phyloP scores from a whole-genome alignment of 345 rosid species.

The Populus davidiana region DNA sequence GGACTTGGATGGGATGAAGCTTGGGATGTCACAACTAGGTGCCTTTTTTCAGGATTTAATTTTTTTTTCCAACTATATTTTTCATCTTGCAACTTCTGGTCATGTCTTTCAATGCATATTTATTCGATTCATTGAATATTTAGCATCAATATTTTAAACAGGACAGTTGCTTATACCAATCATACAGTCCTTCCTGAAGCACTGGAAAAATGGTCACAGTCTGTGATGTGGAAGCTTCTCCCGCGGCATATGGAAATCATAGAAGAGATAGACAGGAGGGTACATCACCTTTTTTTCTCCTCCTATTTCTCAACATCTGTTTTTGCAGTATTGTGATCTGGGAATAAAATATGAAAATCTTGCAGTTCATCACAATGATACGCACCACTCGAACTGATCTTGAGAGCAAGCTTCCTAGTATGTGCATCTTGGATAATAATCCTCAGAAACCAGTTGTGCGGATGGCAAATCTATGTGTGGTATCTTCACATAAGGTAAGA shows the following conservation, averaged over 20 bases:
- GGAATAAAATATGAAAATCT: conserved; percentile 11
- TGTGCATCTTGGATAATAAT: conserved; percentile 78
- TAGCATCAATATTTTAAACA: conserved; percentile 33
- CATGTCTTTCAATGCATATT: conserved; percentile 3
- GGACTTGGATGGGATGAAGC: conserved; percentile 99
- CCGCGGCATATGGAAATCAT: conserved; percentile 99
- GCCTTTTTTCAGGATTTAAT: neutral
- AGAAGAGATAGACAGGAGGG: conserved; percentile 89
- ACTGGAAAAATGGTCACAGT: conserved; percentile 93
- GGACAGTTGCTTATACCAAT: conserved; percentile 93
- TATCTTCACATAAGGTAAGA: conserved; percentile 80
- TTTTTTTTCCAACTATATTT: neutral
- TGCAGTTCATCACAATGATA: conserved; percentile 72
- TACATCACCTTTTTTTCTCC: conserved; percentile 22
- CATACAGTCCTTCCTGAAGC: conserved; percentile 99
- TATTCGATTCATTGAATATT: conserved; percentile 6
- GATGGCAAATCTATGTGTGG: conserved; percentile 96
- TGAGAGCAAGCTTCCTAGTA: conserved; percentile 70
- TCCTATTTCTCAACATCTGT: conserved; percentile 4
- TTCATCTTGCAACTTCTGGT: conserved; percentile 7
- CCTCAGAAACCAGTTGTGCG: conserved; percentile 88
- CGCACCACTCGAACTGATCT: conserved; percentile 54
- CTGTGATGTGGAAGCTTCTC: conserved; percentile 92
- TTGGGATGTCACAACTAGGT: conserved; percentile 87
- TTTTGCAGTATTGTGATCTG: conserved; percentile 8